Evolutionary conservation across 176 grass and related monocot genomes (phyloP).

Genomic region (Echinochloa phyllopogon): DNA sequence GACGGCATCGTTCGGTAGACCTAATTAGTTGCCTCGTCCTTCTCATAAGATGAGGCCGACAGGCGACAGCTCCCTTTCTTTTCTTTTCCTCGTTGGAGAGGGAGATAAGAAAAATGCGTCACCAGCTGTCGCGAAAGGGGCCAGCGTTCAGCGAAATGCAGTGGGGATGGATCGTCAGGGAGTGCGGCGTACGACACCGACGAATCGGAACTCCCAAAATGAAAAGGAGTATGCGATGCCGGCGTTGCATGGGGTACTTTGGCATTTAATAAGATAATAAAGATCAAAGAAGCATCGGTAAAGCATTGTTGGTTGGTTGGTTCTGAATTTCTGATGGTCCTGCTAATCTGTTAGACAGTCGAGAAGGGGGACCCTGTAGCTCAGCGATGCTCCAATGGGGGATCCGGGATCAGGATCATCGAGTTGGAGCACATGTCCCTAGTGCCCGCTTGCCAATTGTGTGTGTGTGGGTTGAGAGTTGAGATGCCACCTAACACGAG

Average conservation of each 20-base stretch:
- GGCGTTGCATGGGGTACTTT: not conserved
- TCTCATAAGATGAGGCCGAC: not conserved
- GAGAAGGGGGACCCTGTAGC: not conserved
- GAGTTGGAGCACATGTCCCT: not conserved
- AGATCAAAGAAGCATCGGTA: not conserved
- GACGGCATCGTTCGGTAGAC: constrained; percentile 40
- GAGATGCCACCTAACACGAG: constrained; percentile 34
- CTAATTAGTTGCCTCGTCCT: constrained; percentile 51
- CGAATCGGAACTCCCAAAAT: not conserved
- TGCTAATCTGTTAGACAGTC: not conserved
- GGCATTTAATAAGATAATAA: not conserved
- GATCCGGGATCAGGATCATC: not conserved
- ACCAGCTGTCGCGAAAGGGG: constrained; percentile 16
- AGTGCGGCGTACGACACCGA: not conserved
- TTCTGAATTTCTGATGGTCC: constrained; percentile 15
- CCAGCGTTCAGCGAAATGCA: not conserved
- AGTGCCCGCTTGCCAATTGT: not conserved
- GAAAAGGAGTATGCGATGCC: not conserved
- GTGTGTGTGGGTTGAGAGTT: not conserved
- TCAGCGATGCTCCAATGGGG: not conserved
- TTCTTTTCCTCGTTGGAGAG: not conserved
- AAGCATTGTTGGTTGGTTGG: not conserved
- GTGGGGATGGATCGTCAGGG: not conserved
- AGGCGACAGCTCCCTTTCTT: not conserved
- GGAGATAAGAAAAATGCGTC: not conserved